phyloP scores from a whole-genome alignment of 768 basidiomycete genomes.

The Leucocoprinus birnbaumii region DNA sequence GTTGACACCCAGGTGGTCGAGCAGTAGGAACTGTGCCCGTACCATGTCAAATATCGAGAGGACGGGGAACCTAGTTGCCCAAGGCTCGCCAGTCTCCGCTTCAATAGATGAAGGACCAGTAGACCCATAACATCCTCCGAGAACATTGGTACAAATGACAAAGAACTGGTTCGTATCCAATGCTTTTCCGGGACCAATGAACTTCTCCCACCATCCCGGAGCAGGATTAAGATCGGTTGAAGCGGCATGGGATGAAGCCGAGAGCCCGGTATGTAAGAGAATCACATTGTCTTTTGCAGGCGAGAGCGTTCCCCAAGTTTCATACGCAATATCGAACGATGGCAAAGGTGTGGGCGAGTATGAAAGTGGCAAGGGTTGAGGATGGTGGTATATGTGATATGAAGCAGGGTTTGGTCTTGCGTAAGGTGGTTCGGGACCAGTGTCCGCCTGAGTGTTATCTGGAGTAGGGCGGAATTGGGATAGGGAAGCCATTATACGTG shows the following conservation, averaged over 20 bases:
- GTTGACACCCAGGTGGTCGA: conserved; percentile 82
- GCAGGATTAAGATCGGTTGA: conserved; percentile 73
- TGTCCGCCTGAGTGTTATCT: conserved; percentile 26
- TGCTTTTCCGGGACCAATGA: conserved; percentile 93
- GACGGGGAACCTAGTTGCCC: conserved; percentile 90
- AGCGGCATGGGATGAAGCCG: conserved; percentile 93
- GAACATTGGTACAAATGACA: conserved; percentile 92
- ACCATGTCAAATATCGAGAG: conserved; percentile 98
- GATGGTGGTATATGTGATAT: conserved; percentile 69
- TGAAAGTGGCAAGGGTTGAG: conserved; percentile 59
- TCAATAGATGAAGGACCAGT: conserved; percentile 91
- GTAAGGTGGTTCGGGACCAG: conserved; percentile 82
- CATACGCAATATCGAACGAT: conserved; percentile 88
- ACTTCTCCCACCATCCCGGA: conserved; percentile 98
- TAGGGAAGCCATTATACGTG: conserved; percentile 35
- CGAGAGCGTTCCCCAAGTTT: conserved; percentile 94
- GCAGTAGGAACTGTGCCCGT: conserved; percentile 81
- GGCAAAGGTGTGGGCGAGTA: conserved; percentile 52
- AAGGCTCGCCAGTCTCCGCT: conserved; percentile 62
- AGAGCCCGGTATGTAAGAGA: conserved; percentile 93
- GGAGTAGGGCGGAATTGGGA: conserved; percentile 20
- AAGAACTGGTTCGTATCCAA: conserved; percentile 93
- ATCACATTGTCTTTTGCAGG: conserved; percentile 81
- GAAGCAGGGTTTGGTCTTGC: conserved; percentile 73
- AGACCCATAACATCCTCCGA: conserved; percentile 97